Percentiles rank a stretch among this genome's conserved stretches.
These are phyloP conservation scores for Candida andamanensis DNA, from an alignment of 805 yeast genomes.

Conservation along the genomic window DNA sequence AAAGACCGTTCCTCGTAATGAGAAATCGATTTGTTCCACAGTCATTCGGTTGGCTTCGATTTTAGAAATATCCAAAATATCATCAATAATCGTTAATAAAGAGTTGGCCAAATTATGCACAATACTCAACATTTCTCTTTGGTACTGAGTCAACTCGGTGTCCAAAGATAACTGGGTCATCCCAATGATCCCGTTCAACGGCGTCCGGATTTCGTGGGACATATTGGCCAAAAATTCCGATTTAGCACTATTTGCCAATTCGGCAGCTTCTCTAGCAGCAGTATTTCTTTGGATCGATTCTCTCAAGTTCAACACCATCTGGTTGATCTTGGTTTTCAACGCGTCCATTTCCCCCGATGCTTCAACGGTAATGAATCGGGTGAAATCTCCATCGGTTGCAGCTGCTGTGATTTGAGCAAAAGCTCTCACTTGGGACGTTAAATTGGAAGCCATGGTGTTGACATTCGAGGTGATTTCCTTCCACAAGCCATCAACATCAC, in stretches of 20 bases:
- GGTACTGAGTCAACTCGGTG: slow-evolving; percentile 85
- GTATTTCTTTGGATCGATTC: slow-evolving; percentile 89
- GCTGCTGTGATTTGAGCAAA: slow-evolving; percentile 93
- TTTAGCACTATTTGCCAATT: slow-evolving; percentile 81
- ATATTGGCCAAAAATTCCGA: slow-evolving; percentile 85
- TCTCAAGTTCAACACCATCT: slow-evolving; percentile 80
- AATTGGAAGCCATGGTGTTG: slow-evolving; percentile 89
- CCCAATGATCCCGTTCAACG: slow-evolving; percentile 89
- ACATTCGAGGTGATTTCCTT: slow-evolving; percentile 88
- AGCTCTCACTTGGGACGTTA: slow-evolving; percentile 88
- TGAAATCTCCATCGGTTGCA: slow-evolving; percentile 90
- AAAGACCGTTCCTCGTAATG: slow-evolving; percentile 80
- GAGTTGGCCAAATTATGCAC: slow-evolving; percentile 87
- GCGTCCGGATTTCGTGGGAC: slow-evolving; percentile 74
- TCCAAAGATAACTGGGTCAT: slow-evolving; percentile 88
- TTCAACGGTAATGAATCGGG: slow-evolving; percentile 84
- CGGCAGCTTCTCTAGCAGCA: slow-evolving; percentile 93
- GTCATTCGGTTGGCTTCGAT: slow-evolving; percentile 94
- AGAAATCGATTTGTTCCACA: slow-evolving; percentile 82
- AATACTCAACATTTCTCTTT: slow-evolving; percentile 85
- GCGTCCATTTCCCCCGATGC: slow-evolving; percentile 90
- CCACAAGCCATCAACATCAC: slow-evolving; percentile 90
- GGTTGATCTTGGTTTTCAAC: slow-evolving; percentile 59
- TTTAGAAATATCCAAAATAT: slow-evolving; percentile 85
- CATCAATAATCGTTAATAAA: slow-evolving; percentile 80